Conservation (phyloP, 805 yeast species). For the Nakazawaea holstii region DNA sequence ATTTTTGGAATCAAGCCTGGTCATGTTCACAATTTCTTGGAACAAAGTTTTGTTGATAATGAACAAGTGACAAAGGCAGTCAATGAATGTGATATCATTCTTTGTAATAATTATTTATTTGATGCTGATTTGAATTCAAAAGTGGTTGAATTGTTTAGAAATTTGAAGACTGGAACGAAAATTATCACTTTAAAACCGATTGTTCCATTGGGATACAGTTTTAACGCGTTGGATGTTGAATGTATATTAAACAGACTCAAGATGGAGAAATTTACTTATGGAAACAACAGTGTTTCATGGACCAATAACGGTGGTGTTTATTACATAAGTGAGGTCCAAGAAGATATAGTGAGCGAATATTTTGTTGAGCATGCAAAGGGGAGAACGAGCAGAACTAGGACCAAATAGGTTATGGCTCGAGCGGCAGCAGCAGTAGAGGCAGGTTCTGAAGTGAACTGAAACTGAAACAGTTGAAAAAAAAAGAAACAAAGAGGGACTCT, state of each 20-base stretch:
- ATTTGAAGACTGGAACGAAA: constrained; percentile 66
- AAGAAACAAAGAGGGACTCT: too few relatives aligned
- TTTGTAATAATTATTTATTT: constrained; percentile 81
- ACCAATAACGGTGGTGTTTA: constrained; percentile 79
- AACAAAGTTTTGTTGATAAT: constrained; percentile 70
- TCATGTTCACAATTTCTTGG: constrained; percentile 48
- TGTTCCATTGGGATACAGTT: constrained; percentile 69
- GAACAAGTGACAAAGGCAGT: constrained; percentile 47
- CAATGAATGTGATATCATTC: constrained; percentile 60
- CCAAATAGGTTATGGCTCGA: not conserved
- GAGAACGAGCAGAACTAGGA: constrained; percentile 8
- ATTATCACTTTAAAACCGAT: constrained; percentile 76
- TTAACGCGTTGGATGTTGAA: constrained; percentile 46
- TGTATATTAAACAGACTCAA: constrained; percentile 59
- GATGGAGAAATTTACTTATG: constrained; percentile 60
- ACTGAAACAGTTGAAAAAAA: too few relatives aligned
- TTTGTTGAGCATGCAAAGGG: constrained; percentile 17
- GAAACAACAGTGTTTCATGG: constrained; percentile 81
- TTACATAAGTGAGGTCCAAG: constrained; percentile 63
- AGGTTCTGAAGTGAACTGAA: too few relatives aligned
- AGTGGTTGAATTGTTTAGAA: constrained; percentile 59
- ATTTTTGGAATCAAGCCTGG: constrained; percentile 64
- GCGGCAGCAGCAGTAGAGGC: too few relatives aligned
- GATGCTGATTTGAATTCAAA: constrained; percentile 66
- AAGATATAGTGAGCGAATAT: constrained; percentile 26